phyloP scores from a whole-genome alignment of 441 rosid genomes.

The Pelargonium fulgidum region DNA sequence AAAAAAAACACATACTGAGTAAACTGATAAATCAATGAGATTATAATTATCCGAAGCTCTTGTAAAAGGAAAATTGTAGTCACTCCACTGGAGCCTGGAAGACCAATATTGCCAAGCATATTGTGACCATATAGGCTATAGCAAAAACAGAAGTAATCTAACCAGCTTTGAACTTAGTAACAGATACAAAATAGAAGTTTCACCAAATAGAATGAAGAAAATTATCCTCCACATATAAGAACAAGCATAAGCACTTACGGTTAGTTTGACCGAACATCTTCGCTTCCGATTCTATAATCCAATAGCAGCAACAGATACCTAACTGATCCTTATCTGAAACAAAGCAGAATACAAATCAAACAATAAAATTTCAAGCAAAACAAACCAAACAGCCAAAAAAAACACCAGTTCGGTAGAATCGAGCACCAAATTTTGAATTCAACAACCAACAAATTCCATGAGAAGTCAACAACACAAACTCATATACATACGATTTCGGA shows the following conservation, averaged over 20 bases:
- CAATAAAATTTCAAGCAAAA: background rate
- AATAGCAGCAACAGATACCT: background rate
- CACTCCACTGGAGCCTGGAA: background rate
- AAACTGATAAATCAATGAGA: background rate
- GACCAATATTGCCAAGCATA: background rate
- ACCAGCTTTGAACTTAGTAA: too few species aligned
- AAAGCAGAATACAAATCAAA: background rate
- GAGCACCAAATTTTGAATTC: too few species aligned
- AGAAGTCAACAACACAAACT: background rate
- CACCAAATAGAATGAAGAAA: background rate
- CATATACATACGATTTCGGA: background rate
- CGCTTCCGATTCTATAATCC: background rate
- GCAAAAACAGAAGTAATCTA: background rate
- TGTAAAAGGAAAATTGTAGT: background rate
- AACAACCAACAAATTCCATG: too few species aligned
- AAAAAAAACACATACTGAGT: background rate
- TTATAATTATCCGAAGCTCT: background rate
- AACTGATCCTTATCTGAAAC: background rate
- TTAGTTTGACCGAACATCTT: slow-evolving; percentile 3
- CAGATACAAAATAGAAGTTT: too few species aligned
- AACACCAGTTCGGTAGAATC: background rate
- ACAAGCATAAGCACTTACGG: background rate
- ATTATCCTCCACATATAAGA: background rate
- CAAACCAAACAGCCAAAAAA: background rate
- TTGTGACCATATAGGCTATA: background rate